phyloP scores from a whole-genome alignment of 148 eudicot species.

The Hydrangea macrophylla region DNA sequence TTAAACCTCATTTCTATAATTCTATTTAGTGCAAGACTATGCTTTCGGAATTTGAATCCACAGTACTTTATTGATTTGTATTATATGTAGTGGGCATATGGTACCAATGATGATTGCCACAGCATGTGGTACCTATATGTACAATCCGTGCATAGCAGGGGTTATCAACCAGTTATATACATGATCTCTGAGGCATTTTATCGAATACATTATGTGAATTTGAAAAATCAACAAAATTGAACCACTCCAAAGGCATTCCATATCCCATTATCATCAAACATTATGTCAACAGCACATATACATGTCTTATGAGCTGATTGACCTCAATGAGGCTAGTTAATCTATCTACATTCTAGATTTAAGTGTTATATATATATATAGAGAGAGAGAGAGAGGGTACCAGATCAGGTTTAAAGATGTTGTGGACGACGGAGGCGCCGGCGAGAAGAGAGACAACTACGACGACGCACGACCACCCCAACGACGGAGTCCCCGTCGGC shows the following conservation, averaged over 20 bases:
- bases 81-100: too few relatives aligned
- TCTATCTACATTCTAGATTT: too few relatives aligned
- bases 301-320: not conserved
- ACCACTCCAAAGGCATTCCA: not conserved
- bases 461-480: slow-evolving; percentile 67
- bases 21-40: too few relatives aligned
- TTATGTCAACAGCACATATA: not conserved
- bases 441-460: slow-evolving; percentile 66
- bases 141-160: too few relatives aligned
- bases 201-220: slow-evolving; percentile 22
- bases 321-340: too few relatives aligned
- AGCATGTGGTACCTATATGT: too few relatives aligned
- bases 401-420: slow-evolving; percentile 73
- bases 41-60: too few relatives aligned
- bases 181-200: slow-evolving; percentile 21
- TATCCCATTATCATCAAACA: not conserved
- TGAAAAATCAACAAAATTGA: too few relatives aligned
- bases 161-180: not conserved
- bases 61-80: too few relatives aligned
- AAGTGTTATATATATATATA: not conserved
- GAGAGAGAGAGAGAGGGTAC: slow-evolving; percentile 22
- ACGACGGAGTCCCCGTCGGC: slow-evolving; percentile 77
- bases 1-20: too few relatives aligned
- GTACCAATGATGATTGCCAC: too few relatives aligned
- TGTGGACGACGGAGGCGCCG: slow-evolving; percentile 90